Percentiles rank a stretch among this genome's conserved stretches.
phyloP scores from a whole-genome alignment of 371 early-diverging fungal species.

The Furculomyces boomerangus region DNA sequence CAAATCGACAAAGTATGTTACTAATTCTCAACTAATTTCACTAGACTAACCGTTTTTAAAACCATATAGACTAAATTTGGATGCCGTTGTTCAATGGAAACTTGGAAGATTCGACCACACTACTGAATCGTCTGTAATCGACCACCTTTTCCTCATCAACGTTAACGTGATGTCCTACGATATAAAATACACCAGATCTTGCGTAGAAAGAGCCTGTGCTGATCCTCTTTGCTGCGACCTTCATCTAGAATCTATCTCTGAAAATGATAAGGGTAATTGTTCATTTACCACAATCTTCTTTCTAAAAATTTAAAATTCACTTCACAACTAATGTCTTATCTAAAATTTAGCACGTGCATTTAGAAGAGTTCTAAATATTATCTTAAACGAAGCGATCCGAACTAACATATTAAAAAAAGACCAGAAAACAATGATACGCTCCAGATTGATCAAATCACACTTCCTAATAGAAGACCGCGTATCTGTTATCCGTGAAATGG shows the following conservation, averaged over 20 bases:
- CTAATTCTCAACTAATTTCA: not conserved
- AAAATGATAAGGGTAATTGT: slow-evolving; percentile 15
- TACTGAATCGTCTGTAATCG: slow-evolving; percentile 19
- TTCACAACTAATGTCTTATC: no score
- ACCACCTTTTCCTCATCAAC: slow-evolving; percentile 23
- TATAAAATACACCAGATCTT: slow-evolving; percentile 12
- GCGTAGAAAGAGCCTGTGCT: slow-evolving; percentile 17
- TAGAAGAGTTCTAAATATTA: slow-evolving; percentile 18
- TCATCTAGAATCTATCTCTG: slow-evolving; percentile 17
- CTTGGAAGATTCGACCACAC: slow-evolving; percentile 21
- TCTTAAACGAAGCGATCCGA: slow-evolving; percentile 25
- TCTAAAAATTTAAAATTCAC: no score
- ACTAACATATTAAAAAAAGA: slow-evolving; percentile 19
- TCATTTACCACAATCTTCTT: not conserved
- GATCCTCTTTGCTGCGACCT: slow-evolving; percentile 26
- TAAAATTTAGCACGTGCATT: slow-evolving; percentile 23
- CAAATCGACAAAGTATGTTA: slow-evolving; percentile 20
- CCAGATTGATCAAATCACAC: slow-evolving; percentile 17
- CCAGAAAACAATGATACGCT: slow-evolving; percentile 17
- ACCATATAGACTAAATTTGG: slow-evolving; percentile 18
- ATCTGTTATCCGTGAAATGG: slow-evolving; percentile 17
- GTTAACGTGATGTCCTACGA: slow-evolving; percentile 23
- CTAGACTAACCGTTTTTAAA: not conserved
- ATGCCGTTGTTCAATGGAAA: slow-evolving; percentile 25
- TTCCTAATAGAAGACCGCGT: slow-evolving; percentile 18